Conservation (phyloP, 1,284 basidiomycete genomes). For the Irpex lacteus region DNA sequence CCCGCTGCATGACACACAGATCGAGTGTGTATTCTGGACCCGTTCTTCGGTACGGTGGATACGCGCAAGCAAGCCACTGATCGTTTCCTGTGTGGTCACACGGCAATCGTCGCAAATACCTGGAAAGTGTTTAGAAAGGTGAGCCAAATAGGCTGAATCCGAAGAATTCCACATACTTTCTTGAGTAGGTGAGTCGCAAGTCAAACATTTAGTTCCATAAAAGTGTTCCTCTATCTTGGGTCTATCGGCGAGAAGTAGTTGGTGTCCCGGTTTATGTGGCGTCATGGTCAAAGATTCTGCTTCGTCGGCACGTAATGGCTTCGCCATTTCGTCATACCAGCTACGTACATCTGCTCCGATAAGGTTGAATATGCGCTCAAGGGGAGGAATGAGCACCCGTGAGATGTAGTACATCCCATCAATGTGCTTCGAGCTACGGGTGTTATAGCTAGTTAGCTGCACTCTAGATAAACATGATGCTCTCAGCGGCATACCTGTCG, state of each 20-base stretch:
- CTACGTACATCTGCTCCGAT: conserved; percentile 85
- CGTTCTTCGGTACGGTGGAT: conserved; percentile 58
- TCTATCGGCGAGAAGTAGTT: conserved; percentile 32
- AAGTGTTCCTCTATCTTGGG: conserved; percentile 78
- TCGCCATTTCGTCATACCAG: conserved; percentile 93
- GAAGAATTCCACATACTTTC: background rate
- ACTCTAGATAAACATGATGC: too few species aligned
- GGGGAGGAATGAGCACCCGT: conserved; percentile 83
- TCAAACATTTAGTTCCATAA: conserved; percentile 64
- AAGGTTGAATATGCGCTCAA: conserved; percentile 90
- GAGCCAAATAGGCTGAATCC: background rate
- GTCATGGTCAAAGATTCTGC: conserved; percentile 34
- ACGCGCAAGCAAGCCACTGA: conserved; percentile 58
- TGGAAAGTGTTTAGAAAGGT: conserved; percentile 25
- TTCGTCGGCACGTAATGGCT: conserved; percentile 37
- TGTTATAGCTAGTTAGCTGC: too few species aligned
- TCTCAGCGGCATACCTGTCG: conserved; percentile 48
- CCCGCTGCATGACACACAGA: conserved; percentile 72
- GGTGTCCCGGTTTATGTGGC: conserved; percentile 44
- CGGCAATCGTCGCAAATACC: conserved; percentile 71
- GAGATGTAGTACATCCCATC: conserved; percentile 93
- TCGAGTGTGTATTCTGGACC: conserved; percentile 53
- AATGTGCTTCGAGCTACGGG: conserved; percentile 56
- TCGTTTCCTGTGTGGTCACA: conserved; percentile 49
- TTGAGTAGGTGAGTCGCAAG: conserved; percentile 56